Percentiles rank a stretch among this genome's conserved stretches.
Conservation (phyloP, 164 flowering plant species). For the Aristolochia contorta region DNA sequence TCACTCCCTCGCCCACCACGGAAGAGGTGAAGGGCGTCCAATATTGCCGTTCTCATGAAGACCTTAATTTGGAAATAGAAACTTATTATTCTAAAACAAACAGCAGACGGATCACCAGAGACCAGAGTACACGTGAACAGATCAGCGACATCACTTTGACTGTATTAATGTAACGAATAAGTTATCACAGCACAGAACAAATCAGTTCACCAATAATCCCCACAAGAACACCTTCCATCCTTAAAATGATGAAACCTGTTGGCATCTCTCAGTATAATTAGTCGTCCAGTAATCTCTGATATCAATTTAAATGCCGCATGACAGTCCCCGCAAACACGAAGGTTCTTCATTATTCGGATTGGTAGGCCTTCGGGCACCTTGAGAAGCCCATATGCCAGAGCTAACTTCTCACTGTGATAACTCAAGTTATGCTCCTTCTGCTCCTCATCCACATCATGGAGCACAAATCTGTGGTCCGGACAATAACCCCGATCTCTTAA, state of each 20-base stretch:
- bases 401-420: slow-evolving; percentile 71
- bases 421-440: slow-evolving; percentile 54
- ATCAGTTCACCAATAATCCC: slow-evolving; percentile 49
- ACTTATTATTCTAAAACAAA: no score
- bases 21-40: no score
- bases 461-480: slow-evolving; percentile 62
- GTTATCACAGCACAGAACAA: no score
- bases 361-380: slow-evolving; percentile 58
- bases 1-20: no score
- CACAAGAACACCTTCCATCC: slow-evolving; percentile 62
- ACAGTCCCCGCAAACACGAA: slow-evolving; percentile 81
- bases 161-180: no score
- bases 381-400: slow-evolving; percentile 70
- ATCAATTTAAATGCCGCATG: slow-evolving; percentile 71
- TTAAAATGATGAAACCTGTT: slow-evolving; percentile 78
- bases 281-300: slow-evolving; percentile 49
- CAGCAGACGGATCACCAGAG: no score
- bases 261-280: slow-evolving; percentile 72
- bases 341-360: slow-evolving; percentile 77
- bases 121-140: no score
- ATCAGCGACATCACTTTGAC: no score
- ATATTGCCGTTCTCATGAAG: no score
- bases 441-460: slow-evolving; percentile 85
- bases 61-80: no score
- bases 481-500: no score